Conservation (phyloP, 225 moss, liverwort and hornwort genomes). For the Rhytidiadelphus loreus region DNA sequence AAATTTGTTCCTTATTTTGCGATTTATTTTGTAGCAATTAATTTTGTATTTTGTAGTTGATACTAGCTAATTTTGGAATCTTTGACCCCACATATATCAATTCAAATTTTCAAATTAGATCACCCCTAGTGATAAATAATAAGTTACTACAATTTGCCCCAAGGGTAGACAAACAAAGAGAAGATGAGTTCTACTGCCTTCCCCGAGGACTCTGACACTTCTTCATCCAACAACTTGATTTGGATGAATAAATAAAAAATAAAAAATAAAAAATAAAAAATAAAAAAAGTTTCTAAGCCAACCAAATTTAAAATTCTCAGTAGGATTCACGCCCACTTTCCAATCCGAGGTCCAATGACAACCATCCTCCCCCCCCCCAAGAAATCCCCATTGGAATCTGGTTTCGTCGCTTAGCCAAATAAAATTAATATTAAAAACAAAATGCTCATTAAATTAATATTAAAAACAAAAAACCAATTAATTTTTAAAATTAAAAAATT, state of each 20-base stretch:
- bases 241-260: neutral
- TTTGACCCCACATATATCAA: neutral
- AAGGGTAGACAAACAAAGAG: neutral
- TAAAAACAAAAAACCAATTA: neutral
- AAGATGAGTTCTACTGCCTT: neutral
- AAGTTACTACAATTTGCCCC: neutral
- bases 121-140: neutral
- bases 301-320: neutral
- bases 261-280: no score
- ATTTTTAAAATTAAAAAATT: no score
- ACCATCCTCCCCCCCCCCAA: neutral
- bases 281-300: neutral
- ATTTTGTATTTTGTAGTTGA: neutral
- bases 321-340: neutral
- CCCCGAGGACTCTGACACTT: neutral
- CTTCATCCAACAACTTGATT: neutral
- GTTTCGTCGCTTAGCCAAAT: neutral
- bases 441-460: neutral
- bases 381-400: neutral
- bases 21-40: neutral
- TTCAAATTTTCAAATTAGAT: neutral
- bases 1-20: neutral
- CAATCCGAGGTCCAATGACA: conserved; percentile 8
- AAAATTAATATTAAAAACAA: neutral
- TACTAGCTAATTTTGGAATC: accelerated